phyloP scores from a whole-genome alignment of 2,329 filamentous ascomycete species.

The Colletotrichum musae region DNA sequence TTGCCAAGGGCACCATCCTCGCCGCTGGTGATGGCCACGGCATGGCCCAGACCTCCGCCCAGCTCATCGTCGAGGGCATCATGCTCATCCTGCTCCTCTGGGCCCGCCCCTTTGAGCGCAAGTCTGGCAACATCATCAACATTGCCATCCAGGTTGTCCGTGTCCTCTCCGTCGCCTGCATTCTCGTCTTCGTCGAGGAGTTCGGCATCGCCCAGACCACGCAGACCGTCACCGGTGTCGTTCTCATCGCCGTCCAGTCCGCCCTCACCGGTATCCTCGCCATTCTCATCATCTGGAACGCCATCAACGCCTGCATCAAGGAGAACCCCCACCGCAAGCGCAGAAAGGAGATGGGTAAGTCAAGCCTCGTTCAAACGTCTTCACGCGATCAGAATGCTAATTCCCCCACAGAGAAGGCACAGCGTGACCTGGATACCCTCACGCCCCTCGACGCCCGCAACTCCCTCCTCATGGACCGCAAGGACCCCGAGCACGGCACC shows the following conservation, averaged over 20 bases:
- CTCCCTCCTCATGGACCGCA: slow-evolving; percentile 81
- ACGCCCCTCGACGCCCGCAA: slow-evolving; percentile 91
- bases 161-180: slow-evolving; percentile 88
- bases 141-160: slow-evolving; percentile 91
- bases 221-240: slow-evolving; percentile 93
- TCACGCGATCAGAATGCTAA: slow-evolving; percentile 46
- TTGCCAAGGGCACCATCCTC: slow-evolving; percentile 88
- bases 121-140: slow-evolving; percentile 93
- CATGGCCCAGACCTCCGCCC: slow-evolving; percentile 82
- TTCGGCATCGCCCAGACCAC: slow-evolving; percentile 91
- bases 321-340: slow-evolving; percentile 92
- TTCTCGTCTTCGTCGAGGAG: slow-evolving; percentile 94
- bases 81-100: slow-evolving; percentile 87
- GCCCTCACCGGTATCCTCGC: slow-evolving; percentile 86
- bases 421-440: slow-evolving; percentile 83
- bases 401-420: slow-evolving; percentile 75
- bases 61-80: slow-evolving; percentile 84
- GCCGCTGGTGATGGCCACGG: slow-evolving; percentile 90
- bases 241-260: slow-evolving; percentile 92
- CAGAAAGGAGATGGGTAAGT: slow-evolving; percentile 90
- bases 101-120: slow-evolving; percentile 88
- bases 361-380: not conserved
- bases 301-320: slow-evolving; percentile 84
- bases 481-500: slow-evolving; percentile 51
- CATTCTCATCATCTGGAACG: slow-evolving; percentile 90